phyloP scores from a whole-genome alignment of 306 rosid genomes.

The Dicorynia guianensis region DNA sequence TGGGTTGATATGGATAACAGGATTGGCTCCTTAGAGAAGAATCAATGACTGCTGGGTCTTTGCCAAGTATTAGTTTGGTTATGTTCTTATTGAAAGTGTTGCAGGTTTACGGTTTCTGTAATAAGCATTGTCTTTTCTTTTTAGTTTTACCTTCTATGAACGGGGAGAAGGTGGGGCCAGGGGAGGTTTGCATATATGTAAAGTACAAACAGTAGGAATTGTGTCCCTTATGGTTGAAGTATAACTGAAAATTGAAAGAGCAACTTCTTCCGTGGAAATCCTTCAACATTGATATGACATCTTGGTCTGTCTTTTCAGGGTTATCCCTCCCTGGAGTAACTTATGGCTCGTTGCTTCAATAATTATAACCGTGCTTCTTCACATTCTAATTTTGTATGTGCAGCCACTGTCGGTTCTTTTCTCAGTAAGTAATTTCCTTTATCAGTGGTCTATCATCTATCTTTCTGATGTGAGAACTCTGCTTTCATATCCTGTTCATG shows the following conservation, averaged over 20 bases:
- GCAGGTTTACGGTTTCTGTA: neutral
- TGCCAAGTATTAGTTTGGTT: neutral
- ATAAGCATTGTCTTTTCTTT: neutral
- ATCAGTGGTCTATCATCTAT: constrained; percentile 23
- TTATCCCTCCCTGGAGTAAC: constrained; percentile 98
- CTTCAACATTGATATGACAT: constrained; percentile 31
- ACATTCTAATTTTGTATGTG: constrained; percentile 79
- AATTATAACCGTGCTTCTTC: constrained; percentile 87
- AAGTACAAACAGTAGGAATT: constrained; percentile 10
- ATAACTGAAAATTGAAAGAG: constrained; percentile 19
- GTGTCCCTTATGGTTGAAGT: constrained; percentile 27
- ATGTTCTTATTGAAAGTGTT: neutral
- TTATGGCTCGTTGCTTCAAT: constrained; percentile 95
- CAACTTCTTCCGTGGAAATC: constrained; percentile 27
- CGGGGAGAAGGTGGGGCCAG: neutral
- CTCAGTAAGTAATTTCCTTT: constrained; percentile 77
- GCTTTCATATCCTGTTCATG: constrained; percentile 17
- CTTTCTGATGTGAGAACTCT: constrained; percentile 34
- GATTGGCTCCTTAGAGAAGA: neutral
- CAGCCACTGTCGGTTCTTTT: constrained; percentile 92
- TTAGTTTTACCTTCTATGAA: neutral
- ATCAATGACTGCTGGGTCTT: neutral
- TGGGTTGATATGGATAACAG: neutral
- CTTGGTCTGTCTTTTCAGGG: constrained; percentile 56
- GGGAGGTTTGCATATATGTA: neutral